Evolutionary conservation across 1,284 basidiomycete species (phyloP).

Genomic region (Malassezia vespertilionis): DNA sequence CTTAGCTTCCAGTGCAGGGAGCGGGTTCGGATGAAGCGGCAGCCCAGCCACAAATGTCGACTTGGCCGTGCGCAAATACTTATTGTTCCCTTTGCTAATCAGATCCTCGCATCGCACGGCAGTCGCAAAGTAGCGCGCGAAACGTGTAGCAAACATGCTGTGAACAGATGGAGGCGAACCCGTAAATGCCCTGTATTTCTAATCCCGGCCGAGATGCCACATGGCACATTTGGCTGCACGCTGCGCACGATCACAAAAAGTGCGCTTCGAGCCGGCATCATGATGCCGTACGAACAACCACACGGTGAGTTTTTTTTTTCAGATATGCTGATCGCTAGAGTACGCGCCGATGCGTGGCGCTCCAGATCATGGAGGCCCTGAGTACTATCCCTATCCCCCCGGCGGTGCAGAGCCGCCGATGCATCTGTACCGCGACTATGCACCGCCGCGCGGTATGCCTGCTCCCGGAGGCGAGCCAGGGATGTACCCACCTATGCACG

Average conservation of each 20-base stretch:
- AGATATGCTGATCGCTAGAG: not conserved
- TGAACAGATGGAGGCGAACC: too few species aligned
- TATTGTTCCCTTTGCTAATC: not conserved
- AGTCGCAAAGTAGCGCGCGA: slow-evolving; percentile 11
- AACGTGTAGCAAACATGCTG: slow-evolving; percentile 16
- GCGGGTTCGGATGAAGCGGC: slow-evolving; percentile 60
- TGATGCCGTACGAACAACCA: slow-evolving; percentile 13
- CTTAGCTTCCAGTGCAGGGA: slow-evolving; percentile 63
- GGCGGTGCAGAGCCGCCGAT: not conserved
- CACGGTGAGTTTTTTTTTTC: slow-evolving; percentile 6
- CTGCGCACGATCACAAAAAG: too few species aligned
- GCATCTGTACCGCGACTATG: not conserved
- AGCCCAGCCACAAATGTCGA: slow-evolving; percentile 64
- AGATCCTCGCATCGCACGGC: not conserved
- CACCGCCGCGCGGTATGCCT: not conserved
- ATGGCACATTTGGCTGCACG: too few species aligned
- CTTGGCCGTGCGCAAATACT: slow-evolving; percentile 20
- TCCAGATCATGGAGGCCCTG: not conserved
- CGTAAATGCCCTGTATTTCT: too few species aligned
- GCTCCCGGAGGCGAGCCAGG: not conserved
- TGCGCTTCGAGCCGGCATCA: too few species aligned
- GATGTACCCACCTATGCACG: not conserved
- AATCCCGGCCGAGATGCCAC: too few species aligned
- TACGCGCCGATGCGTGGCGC: slow-evolving; percentile 1
- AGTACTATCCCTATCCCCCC: not conserved